Base-by-base conservation (phyloP, 2,329 filamentous ascomycete species). In the Aspergillus glaucus region DNA sequence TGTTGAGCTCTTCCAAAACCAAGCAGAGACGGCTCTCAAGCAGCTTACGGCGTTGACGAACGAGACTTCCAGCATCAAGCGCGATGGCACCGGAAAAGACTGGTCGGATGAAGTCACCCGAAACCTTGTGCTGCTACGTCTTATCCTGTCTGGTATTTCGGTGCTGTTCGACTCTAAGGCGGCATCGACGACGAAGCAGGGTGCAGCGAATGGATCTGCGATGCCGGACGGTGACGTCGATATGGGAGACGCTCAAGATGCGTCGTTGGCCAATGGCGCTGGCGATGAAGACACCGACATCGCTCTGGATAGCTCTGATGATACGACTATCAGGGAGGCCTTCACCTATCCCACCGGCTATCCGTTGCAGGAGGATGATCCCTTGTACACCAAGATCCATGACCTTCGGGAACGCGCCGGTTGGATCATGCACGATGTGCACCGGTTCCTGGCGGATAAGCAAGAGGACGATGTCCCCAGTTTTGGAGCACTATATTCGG, bases 61-160 rank as follows among this genome's bases (percentile, higher is more conserved):
- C 53, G 84, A 88, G 42, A 80, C 86, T 32, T 86, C 90, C 1
- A 85, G 84, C 2, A 85, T 97, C 46, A 94, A 90, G 67, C 82
- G 92, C 49, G 92, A 91, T 57, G 93, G 93, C 34, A 95, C 92
- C 66, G 94, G 95, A 58, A 98, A 97, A 69, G 92, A 96, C 61
- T 98, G 93, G 93, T 96, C 92, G 0, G 93, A 98, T 65, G 94
- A 98, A 66, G 86, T 97, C 24, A 92, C 90, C 2, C 79, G 93
- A 48, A 89, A 95, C 56, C 78, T 98, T 49, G 88, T 92, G 10
- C 84, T 96, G 45, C 76, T 98, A 12, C 80, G 92, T 26, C 78
- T 98, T n/a, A 82, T 95, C 41, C 82, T 95, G 22, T 94, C 92
- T 3, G 93, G 93, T 46, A 84, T 95, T 50, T 91, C 92, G 6